These are phyloP conservation scores for Penstemon barbatus DNA, from an alignment of 257 asterid species.

Conservation along the genomic window DNA sequence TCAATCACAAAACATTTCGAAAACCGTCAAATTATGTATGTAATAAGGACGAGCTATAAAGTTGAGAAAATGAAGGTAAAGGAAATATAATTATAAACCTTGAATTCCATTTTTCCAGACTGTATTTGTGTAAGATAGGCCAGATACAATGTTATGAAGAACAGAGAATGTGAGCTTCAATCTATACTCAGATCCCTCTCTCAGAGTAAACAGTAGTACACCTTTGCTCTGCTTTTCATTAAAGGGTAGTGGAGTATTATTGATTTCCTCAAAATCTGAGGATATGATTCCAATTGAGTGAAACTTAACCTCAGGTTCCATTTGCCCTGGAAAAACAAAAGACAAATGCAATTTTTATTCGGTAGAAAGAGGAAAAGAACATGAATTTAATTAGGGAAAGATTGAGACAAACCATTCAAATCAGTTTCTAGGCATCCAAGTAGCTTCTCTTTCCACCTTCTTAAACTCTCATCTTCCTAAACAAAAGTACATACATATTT, in stretches of 20 bases:
- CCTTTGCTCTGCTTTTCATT: conserved; percentile 44
- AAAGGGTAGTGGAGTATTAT: conserved; percentile 58
- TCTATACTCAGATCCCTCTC: conserved; percentile 64
- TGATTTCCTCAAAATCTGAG: conserved; percentile 62
- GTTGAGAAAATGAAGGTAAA: background rate
- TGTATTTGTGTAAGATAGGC: conserved; percentile 66
- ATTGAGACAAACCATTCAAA: conserved; percentile 52
- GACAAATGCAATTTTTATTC: background rate
- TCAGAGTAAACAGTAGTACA: conserved; percentile 48
- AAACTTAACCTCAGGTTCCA: conserved; percentile 78
- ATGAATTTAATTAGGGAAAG: background rate
- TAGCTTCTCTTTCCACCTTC: conserved; percentile 84
- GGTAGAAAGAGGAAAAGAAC: background rate
- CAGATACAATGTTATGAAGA: conserved; percentile 78
- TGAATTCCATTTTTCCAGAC: conserved; percentile 73
- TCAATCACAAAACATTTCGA: background rate
- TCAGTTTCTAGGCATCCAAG: conserved; percentile 79
- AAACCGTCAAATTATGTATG: background rate
- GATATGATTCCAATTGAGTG: conserved; percentile 67
- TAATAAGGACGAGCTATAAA: background rate
- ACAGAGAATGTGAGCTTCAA: conserved; percentile 70
- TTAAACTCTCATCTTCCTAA: conserved; percentile 78
- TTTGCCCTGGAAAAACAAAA: conserved; percentile 41
- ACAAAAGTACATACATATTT: background rate
- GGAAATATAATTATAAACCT: conserved; percentile 42